A percentile compares a stretch with the other conserved stretches of the same genome.
Evolutionary conservation across 352 stramenopile species (phyloP).

Genomic region (Aphanomyces cochlioides): DNA sequence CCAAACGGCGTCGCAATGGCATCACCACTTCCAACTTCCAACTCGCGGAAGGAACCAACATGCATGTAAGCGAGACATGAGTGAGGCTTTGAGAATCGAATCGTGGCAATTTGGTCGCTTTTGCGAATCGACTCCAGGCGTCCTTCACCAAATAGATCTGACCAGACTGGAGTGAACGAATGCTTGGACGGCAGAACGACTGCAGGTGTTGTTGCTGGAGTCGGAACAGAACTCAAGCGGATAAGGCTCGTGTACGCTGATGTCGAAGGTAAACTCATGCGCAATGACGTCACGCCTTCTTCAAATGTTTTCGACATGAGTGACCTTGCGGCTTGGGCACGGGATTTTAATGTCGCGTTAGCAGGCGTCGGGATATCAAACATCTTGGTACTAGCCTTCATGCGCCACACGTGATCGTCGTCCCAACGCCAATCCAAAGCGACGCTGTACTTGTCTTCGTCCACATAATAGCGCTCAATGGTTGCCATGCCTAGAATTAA

Average conservation of each 20-base stretch:
- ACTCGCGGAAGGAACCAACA: slow-evolving; percentile 44
- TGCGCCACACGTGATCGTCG: slow-evolving; percentile 83
- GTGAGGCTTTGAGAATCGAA: not conserved
- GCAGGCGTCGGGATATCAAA: slow-evolving; percentile 63
- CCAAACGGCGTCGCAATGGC: slow-evolving; percentile 13
- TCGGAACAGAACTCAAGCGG: not conserved
- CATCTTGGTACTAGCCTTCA: slow-evolving; percentile 88
- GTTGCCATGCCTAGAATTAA: slow-evolving; percentile 48
- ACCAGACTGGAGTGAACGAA: slow-evolving; percentile 6
- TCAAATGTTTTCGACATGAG: slow-evolving; percentile 24
- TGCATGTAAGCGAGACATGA: slow-evolving; percentile 52
- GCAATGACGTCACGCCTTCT: slow-evolving; percentile 16
- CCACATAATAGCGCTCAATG: slow-evolving; percentile 79
- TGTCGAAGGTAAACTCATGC: slow-evolving; percentile 6
- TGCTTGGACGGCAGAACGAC: not conserved
- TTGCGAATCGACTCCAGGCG: slow-evolving; percentile 16
- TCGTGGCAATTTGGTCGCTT: slow-evolving; percentile 7
- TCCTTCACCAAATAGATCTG: slow-evolving; percentile 51
- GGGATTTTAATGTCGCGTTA: slow-evolving; percentile 53
- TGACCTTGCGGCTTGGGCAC: not conserved
- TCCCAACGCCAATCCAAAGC: slow-evolving; percentile 85
- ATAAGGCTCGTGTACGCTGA: slow-evolving; percentile 13
- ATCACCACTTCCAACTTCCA: slow-evolving; percentile 30
- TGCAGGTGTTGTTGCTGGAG: not conserved
- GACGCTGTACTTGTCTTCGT: slow-evolving; percentile 88